Base-by-base conservation (phyloP, 148 eudicot genomes). In the Arbutus unedo region DNA sequence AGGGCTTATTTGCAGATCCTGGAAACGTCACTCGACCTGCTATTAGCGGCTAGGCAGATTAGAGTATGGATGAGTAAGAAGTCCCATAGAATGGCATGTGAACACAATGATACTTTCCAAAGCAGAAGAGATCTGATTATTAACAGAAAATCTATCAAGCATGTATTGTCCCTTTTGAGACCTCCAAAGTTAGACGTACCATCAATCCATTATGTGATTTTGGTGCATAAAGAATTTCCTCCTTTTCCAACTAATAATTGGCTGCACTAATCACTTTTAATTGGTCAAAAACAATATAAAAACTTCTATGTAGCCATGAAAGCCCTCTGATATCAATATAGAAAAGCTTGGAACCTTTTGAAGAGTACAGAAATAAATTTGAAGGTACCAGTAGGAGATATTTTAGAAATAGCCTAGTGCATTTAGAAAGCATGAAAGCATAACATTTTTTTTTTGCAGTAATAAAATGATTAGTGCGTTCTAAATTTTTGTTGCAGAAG, bases 201-300 rank as follows among this genome's bases (percentile, higher is more conserved):
- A 74, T 43, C 75, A 72, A 72, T 72, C 75, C 43, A 43, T 72
- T 72, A 72, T 74, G 55, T 7, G 76, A 4, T 31, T 14, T 44
- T 44, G 49, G 50, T 7, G 16, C 44, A 3, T 0, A 44, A 72
- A 72, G 50, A 41, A 72, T 4, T 44, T 6, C 50, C n/a, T 43
- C 50, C 16, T 67, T 44, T 47, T n/a, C 77, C 56, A 48, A 48
- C 55, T 48, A 53, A 48, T 19, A 23, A 45, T 18, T 18, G 55
- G 0, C 75, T 71, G 41, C 75, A 41, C 48, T 43, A 41, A 44
- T 71, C 75, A 71, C 44, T 41, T 8, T 8, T 62, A 19, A 62
- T 4, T 8, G 73, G 45, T 2, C 8, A 9, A 14, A 68, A 25
- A 13, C 74, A 38, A 41, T 41, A 43, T 15, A 41, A 70, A 3